Percentiles rank a stretch among this genome's conserved stretches.
phyloP scores from a whole-genome alignment of 2,329 filamentous ascomycete genomes.

The Sclerotinia minor region DNA sequence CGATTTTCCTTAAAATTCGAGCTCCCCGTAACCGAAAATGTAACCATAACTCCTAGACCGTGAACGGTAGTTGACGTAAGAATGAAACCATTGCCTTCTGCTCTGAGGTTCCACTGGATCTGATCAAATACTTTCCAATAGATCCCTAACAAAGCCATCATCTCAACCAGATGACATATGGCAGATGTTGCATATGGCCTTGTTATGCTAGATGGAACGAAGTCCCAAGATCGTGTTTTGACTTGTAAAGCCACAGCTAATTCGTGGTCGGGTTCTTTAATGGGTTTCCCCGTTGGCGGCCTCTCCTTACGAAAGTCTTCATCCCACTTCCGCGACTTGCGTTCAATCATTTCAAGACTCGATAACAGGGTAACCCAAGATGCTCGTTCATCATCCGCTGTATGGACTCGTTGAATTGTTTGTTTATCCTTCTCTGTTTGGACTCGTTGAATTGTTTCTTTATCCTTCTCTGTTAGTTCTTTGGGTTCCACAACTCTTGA shows the following conservation, averaged over 20 bases:
- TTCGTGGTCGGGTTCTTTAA: conserved; percentile 29
- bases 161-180: conserved; percentile 43
- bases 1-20: conserved; percentile 52
- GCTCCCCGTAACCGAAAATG: conserved; percentile 53
- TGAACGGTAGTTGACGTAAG: conserved; percentile 42
- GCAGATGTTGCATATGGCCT: conserved; percentile 43
- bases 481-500: conserved; percentile 29
- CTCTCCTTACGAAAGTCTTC: not conserved
- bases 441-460: conserved; percentile 39
- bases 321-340: conserved; percentile 49
- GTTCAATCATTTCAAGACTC: conserved; percentile 53
- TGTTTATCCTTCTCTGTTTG: conserved; percentile 26
- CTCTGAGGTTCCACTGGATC: conserved; percentile 50
- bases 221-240: conserved; percentile 44
- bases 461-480: conserved; percentile 24
- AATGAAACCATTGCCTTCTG: conserved; percentile 44
- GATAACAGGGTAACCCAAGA: conserved; percentile 56
- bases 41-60: conserved; percentile 57
- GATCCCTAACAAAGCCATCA: conserved; percentile 47
- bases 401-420: conserved; percentile 46
- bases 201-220: conserved; percentile 43
- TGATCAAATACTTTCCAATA: conserved; percentile 61
- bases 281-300: conserved; percentile 21
- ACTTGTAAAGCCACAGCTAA: conserved; percentile 39
- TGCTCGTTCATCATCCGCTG: conserved; percentile 57